Conservation (phyloP, 805 yeast genomes). For the Lipomyces yamanashiensis region DNA sequence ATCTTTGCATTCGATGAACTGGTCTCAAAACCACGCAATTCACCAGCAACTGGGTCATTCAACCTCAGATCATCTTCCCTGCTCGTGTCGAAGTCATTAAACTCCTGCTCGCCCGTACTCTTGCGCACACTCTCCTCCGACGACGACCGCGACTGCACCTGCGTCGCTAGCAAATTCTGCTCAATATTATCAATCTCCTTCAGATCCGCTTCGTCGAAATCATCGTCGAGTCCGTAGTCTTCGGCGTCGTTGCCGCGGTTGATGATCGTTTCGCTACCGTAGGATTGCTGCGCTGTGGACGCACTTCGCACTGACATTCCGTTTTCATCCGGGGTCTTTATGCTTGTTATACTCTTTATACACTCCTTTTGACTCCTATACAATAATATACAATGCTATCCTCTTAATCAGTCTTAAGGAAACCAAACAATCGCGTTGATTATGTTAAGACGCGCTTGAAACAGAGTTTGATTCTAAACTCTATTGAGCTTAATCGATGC, state of each 20-base stretch:
- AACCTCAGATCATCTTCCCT: too few species aligned
- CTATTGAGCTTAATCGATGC: not conserved
- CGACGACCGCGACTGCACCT: not conserved
- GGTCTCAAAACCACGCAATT: not conserved
- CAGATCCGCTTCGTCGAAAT: conserved; percentile 39
- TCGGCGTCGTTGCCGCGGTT: conserved; percentile 15
- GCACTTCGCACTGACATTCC: too few species aligned
- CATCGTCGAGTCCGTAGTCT: conserved; percentile 34
- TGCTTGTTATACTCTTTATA: too few species aligned
- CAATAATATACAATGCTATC: too few species aligned
- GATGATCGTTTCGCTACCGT: not conserved
- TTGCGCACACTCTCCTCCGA: not conserved
- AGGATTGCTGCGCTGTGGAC: not conserved
- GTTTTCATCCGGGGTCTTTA: too few species aligned
- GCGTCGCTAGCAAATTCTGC: not conserved
- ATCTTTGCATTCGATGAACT: not conserved
- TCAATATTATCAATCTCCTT: conserved; percentile 11
- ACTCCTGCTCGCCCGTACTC: too few species aligned
- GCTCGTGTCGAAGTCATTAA: too few species aligned
- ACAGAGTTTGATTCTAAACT: not conserved
- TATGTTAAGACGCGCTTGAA: not conserved
- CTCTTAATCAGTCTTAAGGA: too few species aligned
- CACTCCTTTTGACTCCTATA: too few species aligned
- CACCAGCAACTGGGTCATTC: too few species aligned
- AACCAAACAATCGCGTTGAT: not conserved